Percentiles rank a stretch among this genome's conserved stretches.
Evolutionary conservation across 2,329 filamentous ascomycete species (phyloP).

Genomic region (Apiospora saccharicola): DNA sequence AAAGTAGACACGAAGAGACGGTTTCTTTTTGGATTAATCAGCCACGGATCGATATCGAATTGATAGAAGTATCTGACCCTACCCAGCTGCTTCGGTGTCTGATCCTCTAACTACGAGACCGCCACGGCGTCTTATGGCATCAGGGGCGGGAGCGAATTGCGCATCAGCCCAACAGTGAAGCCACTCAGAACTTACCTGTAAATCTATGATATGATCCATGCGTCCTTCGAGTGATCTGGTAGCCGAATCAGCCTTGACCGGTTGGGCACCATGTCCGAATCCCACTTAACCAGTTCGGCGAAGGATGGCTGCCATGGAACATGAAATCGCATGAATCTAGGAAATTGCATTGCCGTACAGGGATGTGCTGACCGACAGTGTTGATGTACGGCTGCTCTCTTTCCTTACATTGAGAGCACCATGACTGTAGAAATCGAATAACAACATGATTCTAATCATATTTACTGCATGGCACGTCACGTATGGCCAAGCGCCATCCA

Average conservation of each 20-base stretch:
- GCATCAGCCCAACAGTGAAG: not conserved
- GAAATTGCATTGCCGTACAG: not conserved
- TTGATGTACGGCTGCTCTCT: not conserved
- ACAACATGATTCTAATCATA: not conserved
- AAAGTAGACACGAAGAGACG: not conserved
- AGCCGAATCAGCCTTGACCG: not conserved
- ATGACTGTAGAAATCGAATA: not conserved
- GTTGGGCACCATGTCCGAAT: not conserved
- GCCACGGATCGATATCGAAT: not conserved
- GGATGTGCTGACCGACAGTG: not conserved
- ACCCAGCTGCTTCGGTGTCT: not conserved
- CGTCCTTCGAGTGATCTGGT: not conserved
- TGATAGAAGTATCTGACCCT: too few species aligned
- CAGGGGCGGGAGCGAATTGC: not conserved
- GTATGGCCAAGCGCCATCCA: not conserved
- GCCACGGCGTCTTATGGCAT: not conserved
- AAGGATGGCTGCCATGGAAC: not conserved
- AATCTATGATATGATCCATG: not conserved
- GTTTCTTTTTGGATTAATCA: not conserved
- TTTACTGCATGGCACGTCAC: not conserved
- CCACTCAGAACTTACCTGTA: not conserved
- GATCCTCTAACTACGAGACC: not conserved
- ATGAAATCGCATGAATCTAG: not conserved
- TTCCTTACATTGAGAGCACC: not conserved
- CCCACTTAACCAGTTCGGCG: not conserved